Conservation (phyloP, 257 asterid species). For the Nemophila menziesii region DNA sequence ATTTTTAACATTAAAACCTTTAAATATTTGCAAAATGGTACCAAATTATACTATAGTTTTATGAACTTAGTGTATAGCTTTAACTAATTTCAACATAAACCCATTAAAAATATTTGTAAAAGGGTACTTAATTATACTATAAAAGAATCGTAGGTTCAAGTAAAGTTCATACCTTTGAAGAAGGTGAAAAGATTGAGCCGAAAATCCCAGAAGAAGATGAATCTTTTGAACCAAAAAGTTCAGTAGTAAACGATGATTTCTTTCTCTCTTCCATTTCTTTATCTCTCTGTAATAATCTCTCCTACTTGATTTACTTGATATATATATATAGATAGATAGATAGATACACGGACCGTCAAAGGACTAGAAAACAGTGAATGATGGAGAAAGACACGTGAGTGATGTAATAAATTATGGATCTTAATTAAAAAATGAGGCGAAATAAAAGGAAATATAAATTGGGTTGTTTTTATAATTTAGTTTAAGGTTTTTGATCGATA, state of each 20-base stretch:
- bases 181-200: slow-evolving; percentile 54
- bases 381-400: slow-evolving; percentile 39
- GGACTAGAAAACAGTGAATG: slow-evolving; percentile 6
- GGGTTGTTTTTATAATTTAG: slow-evolving; percentile 4
- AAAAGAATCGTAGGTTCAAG: background rate
- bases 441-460: slow-evolving; percentile 11
- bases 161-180: slow-evolving; percentile 34
- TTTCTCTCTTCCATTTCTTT: slow-evolving; percentile 53
- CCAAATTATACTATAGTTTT: background rate
- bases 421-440: slow-evolving; percentile 8
- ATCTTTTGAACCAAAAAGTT: slow-evolving; percentile 70
- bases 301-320: slow-evolving; percentile 3
- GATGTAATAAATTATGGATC: slow-evolving; percentile 1
- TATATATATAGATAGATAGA: background rate
- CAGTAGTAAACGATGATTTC: slow-evolving; percentile 68
- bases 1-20: background rate
- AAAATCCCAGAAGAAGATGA: slow-evolving; percentile 49
- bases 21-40: background rate
- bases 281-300: slow-evolving; percentile 1
- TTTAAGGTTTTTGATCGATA: background rate
- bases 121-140: background rate
- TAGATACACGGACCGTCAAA: slow-evolving; percentile 16
- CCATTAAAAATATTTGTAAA: too few relatives aligned
- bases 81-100: too few relatives aligned
- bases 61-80: too few relatives aligned